Evolutionary conservation across 2,329 filamentous ascomycete species (phyloP), one percentile per base, ranked within the genome.

Genomic region (Sclerotinia trifoliorum): DNA sequence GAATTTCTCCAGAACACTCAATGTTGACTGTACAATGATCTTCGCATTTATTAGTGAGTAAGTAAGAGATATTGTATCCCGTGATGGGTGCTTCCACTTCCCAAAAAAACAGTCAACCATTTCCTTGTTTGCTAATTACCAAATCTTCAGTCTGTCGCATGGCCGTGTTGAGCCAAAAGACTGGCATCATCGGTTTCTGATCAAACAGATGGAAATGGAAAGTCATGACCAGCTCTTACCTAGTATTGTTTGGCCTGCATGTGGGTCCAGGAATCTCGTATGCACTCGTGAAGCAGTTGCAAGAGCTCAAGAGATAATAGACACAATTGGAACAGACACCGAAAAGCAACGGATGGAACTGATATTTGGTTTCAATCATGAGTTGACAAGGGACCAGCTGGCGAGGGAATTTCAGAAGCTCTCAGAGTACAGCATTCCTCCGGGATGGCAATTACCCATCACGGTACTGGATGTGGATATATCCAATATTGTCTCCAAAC

Each of bases 1-100:
- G 4, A 72, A 73, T 6, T 77, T 83, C 42, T 80, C 82, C 1
- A 71, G 79, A 2, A 80, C 78, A 0, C 73, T 87, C 24, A 87
- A 87, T 72, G 81, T 87, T 66, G 85, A 87, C 75, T 86, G 84
- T 75, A 91, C 89, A 0, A 83, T 91, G 66, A 81, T 92, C 1
- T 83, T 92, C 7, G 89, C 88, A 5, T 80, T 91, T 24, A 85
- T 89, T 3, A 90, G 88, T 3, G 89, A 92, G 73, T 68, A 39
- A 67, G 65, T 67, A 67, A 67, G 15, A 63, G 19, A 55, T 11
- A 29, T n/a, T 39, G n/a, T 26, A n/a, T 39, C 46, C 46, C 32
- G 11, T 39, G n/a, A 51, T 21, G n/a, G 46, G 32, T 26, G 46
- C 32, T 51, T 32, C n/a, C 4, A 42, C 51, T 11, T 44, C n/a